phyloP scores from a whole-genome alignment of 768 basidiomycete genomes.

The Mrakia hoshinonis region DNA sequence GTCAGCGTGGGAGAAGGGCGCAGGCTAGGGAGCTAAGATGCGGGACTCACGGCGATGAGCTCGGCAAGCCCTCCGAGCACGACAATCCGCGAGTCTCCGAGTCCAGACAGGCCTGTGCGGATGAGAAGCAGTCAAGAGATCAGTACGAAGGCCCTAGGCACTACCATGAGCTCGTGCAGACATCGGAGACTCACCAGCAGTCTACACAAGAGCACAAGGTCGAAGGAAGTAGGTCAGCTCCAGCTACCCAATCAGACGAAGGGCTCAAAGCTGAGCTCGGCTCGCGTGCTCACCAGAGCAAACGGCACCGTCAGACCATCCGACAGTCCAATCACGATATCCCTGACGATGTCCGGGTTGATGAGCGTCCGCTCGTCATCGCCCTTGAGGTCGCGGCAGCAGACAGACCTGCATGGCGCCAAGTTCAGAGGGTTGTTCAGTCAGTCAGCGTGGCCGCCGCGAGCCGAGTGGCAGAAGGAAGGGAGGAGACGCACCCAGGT shows the following conservation, averaged over 20 bases:
- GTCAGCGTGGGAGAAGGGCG: background rate
- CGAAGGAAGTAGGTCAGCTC: background rate
- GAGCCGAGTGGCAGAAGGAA: background rate
- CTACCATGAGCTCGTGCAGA: too few species aligned
- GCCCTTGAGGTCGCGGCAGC: slow-evolving; percentile 78
- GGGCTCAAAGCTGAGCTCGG: background rate
- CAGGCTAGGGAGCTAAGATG: background rate
- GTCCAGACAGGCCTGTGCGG: slow-evolving; percentile 49
- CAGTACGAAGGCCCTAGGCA: background rate
- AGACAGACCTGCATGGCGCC: slow-evolving; percentile 47
- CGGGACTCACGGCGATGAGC: slow-evolving; percentile 25
- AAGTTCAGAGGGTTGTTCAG: background rate
- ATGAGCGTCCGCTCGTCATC: slow-evolving; percentile 53
- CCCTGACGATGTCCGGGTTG: slow-evolving; percentile 61
- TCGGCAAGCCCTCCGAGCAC: slow-evolving; percentile 91
- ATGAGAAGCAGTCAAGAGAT: background rate
- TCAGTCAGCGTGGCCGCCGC: background rate
- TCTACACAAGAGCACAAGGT: slow-evolving; percentile 31
- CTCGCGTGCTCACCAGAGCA: slow-evolving; percentile 47
- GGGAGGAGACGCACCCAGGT: slow-evolving; percentile 9
- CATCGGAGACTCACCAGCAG: slow-evolving; percentile 52
- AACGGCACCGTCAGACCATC: slow-evolving; percentile 88
- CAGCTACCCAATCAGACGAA: background rate
- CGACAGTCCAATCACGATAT: slow-evolving; percentile 77
- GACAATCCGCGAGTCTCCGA: slow-evolving; percentile 84